These are phyloP conservation scores for Vigna unguiculata DNA, from an alignment of 306 rosid genomes.

Conservation along the genomic window DNA sequence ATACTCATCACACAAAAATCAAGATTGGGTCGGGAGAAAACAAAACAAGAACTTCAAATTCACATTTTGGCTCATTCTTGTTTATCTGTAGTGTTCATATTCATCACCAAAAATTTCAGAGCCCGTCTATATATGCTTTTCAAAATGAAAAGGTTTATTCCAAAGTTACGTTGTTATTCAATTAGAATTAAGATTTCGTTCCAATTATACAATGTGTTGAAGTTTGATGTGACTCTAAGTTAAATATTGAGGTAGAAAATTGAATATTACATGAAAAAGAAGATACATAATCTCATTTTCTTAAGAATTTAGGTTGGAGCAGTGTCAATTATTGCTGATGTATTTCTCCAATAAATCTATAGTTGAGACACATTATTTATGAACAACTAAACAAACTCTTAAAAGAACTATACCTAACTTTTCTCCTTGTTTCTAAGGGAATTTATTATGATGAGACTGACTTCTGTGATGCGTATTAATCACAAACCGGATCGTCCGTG, in stretches of 20 bases:
- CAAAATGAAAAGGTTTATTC: background rate
- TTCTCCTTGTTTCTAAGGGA: background rate
- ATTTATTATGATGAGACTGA: background rate
- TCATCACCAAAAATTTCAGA: conserved; percentile 6
- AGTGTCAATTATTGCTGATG: too few relatives aligned
- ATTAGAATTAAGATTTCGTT: background rate
- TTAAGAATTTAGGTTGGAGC: too few relatives aligned
- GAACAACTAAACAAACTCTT: background rate
- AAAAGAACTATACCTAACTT: background rate
- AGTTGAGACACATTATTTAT: too few relatives aligned
- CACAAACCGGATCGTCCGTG: background rate
- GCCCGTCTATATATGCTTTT: background rate
- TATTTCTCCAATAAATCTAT: too few relatives aligned
- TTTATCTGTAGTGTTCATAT: too few relatives aligned
- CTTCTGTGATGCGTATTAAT: background rate
- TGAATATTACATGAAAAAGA: too few relatives aligned
- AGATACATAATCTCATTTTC: too few relatives aligned
- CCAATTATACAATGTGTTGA: background rate
- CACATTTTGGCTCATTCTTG: too few relatives aligned
- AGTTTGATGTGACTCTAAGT: too few relatives aligned
- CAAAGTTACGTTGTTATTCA: background rate
- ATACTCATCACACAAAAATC: conserved; percentile 24
- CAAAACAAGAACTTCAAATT: background rate
- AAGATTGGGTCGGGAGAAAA: conserved; percentile 4
- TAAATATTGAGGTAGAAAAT: too few relatives aligned